Conservation (phyloP, 352 stramenopile genomes). For the Discostella stelligera region DNA sequence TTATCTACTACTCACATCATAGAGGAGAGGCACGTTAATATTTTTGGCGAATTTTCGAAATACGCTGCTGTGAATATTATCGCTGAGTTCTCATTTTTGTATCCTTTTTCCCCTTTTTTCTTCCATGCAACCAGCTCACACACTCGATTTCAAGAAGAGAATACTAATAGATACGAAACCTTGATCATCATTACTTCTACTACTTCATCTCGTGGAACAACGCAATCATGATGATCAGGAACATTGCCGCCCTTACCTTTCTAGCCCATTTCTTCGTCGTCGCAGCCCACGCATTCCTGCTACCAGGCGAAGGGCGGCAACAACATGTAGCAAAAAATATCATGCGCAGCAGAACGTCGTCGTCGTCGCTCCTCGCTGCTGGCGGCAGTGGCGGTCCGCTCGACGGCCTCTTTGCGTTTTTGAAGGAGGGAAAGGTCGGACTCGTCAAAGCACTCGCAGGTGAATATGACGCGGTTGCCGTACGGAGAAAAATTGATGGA, state of each 20-base stretch:
- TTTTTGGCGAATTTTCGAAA: no score
- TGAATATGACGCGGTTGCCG: slow-evolving; percentile 64
- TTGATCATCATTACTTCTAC: no score
- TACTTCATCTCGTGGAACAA: no score
- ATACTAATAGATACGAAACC: no score
- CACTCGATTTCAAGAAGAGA: no score
- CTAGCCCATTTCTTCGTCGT: slow-evolving; percentile 3
- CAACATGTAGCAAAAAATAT: no score
- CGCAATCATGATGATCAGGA: not conserved
- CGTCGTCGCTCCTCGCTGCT: not conserved
- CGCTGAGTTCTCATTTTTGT: no score
- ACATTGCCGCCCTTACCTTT: slow-evolving; percentile 1
- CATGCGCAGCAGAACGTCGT: not conserved
- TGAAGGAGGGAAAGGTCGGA: slow-evolving; percentile 77
- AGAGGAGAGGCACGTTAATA: no score
- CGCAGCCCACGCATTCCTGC: slow-evolving; percentile 1
- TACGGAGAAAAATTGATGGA: slow-evolving; percentile 52
- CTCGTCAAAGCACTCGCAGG: slow-evolving; percentile 75
- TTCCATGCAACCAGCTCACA: no score
- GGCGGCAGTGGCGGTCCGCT: not conserved
- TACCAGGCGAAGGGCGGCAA: not conserved
- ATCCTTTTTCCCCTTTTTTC: no score
- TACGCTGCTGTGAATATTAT: no score
- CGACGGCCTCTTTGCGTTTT: slow-evolving; percentile 9
- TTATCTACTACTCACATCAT: no score